Percentiles rank a stretch among this genome's conserved stretches.
Evolutionary conservation across 345 rosid genomes (phyloP).

Genomic region (Viola odorata): DNA sequence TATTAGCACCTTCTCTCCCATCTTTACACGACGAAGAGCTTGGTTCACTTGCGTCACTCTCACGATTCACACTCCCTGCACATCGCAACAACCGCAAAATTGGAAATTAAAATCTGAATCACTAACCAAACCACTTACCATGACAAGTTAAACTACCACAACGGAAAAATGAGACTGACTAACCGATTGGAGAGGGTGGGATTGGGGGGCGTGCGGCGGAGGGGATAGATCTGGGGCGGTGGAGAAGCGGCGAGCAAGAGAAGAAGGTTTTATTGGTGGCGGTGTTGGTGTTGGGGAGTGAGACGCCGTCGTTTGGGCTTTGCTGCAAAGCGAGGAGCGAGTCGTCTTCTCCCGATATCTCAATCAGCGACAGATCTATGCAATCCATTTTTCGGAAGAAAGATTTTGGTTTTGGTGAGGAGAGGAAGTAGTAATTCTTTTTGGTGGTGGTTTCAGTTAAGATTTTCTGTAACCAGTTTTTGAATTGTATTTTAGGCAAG

Average conservation of each 20-base stretch:
- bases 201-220: conserved; percentile 14
- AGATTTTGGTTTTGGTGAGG: neutral
- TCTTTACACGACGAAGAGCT: conserved; percentile 19
- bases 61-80: conserved; percentile 8
- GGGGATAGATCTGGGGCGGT: conserved; percentile 35
- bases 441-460: no score
- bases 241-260: conserved; percentile 63
- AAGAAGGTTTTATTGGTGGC: conserved; percentile 26
- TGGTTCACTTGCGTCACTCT: conserved; percentile 11
- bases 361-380: conserved; percentile 47
- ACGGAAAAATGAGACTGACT: neutral
- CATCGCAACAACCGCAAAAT: neutral
- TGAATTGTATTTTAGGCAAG: no score
- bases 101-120: neutral
- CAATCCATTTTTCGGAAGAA: conserved; percentile 44
- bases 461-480: no score
- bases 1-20: conserved; percentile 13
- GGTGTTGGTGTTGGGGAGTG: neutral
- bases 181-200: conserved; percentile 31
- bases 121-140: no score
- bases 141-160: no score
- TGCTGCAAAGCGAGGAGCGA: conserved; percentile 33
- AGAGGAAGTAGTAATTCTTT: no score
- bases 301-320: conserved; percentile 22
- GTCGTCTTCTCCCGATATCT: conserved; percentile 65